Evolutionary conservation across 306 rosid species (phyloP).

Genomic region (Cucurbita moschata): DNA sequence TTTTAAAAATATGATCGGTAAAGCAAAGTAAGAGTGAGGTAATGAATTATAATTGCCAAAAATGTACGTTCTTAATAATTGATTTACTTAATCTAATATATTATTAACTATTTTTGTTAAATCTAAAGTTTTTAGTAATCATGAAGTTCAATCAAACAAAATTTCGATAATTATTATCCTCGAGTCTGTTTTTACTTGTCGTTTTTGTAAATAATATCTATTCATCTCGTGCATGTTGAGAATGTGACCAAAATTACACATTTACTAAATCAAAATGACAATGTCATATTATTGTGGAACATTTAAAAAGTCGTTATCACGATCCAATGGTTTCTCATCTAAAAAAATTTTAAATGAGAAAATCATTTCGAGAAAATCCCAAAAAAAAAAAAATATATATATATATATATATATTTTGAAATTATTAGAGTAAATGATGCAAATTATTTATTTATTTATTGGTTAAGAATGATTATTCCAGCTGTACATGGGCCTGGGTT

Average conservation of each 20-base stretch:
- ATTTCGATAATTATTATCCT: neutral
- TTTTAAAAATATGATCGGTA: neutral
- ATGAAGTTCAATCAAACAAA: neutral
- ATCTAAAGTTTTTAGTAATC: neutral
- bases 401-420: neutral
- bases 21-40: neutral
- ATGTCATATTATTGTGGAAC: no score
- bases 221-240: neutral
- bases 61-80: no score
- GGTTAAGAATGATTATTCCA: conserved; percentile 5
- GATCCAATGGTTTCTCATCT: no score
- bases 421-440: neutral
- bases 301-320: no score
- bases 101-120: neutral
- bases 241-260: no score
- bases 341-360: rapidly evolving
- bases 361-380: no score
- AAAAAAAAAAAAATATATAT: no score
- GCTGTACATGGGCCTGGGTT: conserved; percentile 29
- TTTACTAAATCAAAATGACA: no score
- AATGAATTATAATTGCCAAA: neutral
- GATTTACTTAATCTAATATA: neutral
- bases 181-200: neutral
- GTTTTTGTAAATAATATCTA: no score
- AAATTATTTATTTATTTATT: neutral